Conservation (phyloP, 352 stramenopile species). For the Pythium folliculosum region DNA sequence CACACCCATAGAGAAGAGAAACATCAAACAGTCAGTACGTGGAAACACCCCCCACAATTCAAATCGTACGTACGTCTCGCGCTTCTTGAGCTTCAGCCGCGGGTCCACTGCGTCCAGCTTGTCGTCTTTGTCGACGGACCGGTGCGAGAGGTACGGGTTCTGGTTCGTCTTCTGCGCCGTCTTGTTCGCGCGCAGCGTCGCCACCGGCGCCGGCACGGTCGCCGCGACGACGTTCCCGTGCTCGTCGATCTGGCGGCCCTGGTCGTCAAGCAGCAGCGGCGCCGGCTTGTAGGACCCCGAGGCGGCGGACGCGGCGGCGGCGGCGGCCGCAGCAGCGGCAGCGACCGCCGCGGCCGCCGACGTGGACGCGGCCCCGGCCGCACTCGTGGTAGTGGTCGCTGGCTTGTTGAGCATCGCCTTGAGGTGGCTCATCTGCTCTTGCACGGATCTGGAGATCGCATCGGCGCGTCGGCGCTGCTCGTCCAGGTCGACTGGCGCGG, state of each 20-base stretch:
- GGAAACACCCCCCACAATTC: not conserved
- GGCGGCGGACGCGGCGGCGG: not conserved
- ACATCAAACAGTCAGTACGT: conserved; percentile 13
- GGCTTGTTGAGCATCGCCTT: conserved; percentile 63
- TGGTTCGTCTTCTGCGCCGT: conserved; percentile 35
- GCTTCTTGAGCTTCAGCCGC: conserved; percentile 71
- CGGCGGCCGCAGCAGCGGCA: not conserved
- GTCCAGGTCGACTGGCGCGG: conserved; percentile 19
- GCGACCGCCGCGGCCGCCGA: not conserved
- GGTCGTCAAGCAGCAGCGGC: conserved; percentile 73
- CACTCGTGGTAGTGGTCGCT: not conserved
- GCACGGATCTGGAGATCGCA: conserved; percentile 83
- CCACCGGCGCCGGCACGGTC: conserved; percentile 36
- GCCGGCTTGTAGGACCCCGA: conserved; percentile 62
- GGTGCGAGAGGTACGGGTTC: conserved; percentile 84
- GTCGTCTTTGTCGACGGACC: conserved; percentile 71
- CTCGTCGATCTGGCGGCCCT: conserved; percentile 78
- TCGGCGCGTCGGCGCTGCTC: conserved; percentile 69
- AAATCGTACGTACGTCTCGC: conserved; percentile 66
- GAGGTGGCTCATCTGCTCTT: conserved; percentile 83
- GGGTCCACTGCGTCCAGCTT: conserved; percentile 71
- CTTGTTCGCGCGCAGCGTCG: conserved; percentile 64
- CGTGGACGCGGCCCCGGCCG: conserved; percentile 17
- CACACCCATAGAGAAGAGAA: conserved; percentile 15
- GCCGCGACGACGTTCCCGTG: conserved; percentile 68